Conservation (phyloP, 257 asterid genomes). For the Misopates orontium region DNA sequence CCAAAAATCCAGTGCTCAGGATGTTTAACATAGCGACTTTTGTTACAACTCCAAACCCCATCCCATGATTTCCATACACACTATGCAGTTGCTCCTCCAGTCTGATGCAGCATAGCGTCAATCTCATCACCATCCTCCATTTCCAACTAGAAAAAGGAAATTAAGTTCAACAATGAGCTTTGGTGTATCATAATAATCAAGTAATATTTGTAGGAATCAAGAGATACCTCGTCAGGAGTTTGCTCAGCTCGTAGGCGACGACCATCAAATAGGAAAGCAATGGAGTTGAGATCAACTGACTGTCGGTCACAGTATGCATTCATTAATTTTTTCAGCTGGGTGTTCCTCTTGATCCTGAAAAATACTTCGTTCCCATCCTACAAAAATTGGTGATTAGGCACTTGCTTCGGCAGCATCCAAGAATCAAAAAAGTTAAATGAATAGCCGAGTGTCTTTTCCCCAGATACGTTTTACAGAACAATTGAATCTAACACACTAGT, state of each 20-base stretch:
- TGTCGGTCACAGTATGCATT: slow-evolving; percentile 53
- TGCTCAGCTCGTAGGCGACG: slow-evolving; percentile 63
- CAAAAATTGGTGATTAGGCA: slow-evolving; percentile 11
- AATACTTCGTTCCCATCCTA: slow-evolving; percentile 57
- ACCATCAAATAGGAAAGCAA: slow-evolving; percentile 61
- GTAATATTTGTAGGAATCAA: neutral
- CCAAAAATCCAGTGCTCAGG: neutral
- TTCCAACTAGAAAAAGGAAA: slow-evolving; percentile 34
- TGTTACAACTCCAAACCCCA: slow-evolving; percentile 10
- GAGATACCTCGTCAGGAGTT: slow-evolving; percentile 65
- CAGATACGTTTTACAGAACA: neutral
- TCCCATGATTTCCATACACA: neutral
- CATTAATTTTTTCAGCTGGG: slow-evolving; percentile 52
- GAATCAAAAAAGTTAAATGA: no score
- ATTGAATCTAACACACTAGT: neutral
- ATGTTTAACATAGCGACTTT: slow-evolving; percentile 5
- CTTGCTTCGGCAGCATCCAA: neutral
- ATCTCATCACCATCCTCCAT: slow-evolving; percentile 58
- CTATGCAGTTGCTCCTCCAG: slow-evolving; percentile 37
- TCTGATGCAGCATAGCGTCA: slow-evolving; percentile 49
- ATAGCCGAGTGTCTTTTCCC: no score
- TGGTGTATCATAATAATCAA: no score
- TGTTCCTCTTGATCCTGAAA: slow-evolving; percentile 54
- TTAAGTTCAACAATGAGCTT: neutral
- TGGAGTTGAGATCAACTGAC: slow-evolving; percentile 43